Evolutionary conservation across 495 filamentous ascomycete genomes (phyloP).

Genomic region (Xylaria nigripes): DNA sequence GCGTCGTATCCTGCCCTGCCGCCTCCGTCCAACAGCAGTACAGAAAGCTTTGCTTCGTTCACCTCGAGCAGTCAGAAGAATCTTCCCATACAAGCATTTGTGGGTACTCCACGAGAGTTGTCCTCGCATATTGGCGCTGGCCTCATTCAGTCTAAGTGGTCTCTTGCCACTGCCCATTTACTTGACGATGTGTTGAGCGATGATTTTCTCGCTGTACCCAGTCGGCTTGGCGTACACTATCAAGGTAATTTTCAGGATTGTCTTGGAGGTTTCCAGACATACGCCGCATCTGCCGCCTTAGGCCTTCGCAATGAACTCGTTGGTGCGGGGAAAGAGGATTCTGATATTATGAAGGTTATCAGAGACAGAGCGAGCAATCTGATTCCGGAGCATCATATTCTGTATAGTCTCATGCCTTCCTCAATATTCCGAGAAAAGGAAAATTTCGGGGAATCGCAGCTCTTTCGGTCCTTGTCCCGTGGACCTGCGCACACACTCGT

Average conservation of each 20-base stretch:
- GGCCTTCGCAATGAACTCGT: constrained; percentile 87
- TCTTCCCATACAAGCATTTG: constrained; percentile 77
- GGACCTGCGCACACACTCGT: constrained; percentile 64
- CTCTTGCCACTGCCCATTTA: constrained; percentile 77
- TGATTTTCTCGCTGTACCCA: constrained; percentile 84
- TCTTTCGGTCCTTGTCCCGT: constrained; percentile 68
- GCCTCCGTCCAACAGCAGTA: constrained; percentile 48
- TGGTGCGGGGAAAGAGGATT: constrained; percentile 83
- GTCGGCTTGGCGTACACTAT: constrained; percentile 82
- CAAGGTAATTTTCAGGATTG: constrained; percentile 95
- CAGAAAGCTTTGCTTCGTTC: constrained; percentile 53
- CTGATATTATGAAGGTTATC: constrained; percentile 84
- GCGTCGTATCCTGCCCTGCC: constrained; percentile 75
- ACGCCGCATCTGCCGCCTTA: constrained; percentile 84
- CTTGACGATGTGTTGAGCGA: constrained; percentile 84
- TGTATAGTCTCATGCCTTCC: constrained; percentile 74
- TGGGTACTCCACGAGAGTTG: constrained; percentile 87
- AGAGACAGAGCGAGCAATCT: constrained; percentile 71
- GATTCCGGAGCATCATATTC: constrained; percentile 70
- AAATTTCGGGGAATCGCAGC: constrained; percentile 60
- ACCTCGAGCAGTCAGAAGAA: constrained; percentile 45
- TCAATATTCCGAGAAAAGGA: constrained; percentile 72
- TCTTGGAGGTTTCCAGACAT: constrained; percentile 92
- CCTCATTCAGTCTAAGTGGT: constrained; percentile 73
- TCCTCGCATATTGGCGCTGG: constrained; percentile 72